Evolutionary conservation across 805 yeast species (phyloP), one percentile per base, ranked within the genome.

Genomic region (Metschnikowia reukaufii): DNA sequence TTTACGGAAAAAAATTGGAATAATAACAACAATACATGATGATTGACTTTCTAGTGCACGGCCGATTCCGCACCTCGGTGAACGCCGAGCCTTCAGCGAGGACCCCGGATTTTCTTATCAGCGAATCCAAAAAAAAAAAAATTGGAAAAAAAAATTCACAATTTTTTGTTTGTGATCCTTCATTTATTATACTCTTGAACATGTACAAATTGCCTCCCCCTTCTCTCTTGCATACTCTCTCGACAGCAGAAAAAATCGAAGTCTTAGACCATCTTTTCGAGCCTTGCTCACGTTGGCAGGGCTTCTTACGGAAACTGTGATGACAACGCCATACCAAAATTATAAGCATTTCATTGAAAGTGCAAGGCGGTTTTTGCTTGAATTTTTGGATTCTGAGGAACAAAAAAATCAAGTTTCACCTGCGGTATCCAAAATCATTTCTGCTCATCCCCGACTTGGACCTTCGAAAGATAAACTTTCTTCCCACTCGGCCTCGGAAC

Each of bases 401-500:
- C 54, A 48, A 49, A 58, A 56, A 17, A 59, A 58, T 3, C 58
- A 61, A 16, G 36, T 48, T 4, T 47, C 56, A 4, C 45, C 50
- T 2, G 40, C 33, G n/a, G 62, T 78, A 10, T 58, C 73, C 36
- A 67, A 76, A 33, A 88, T 91, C 47, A 81, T 91, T n/a, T 83
- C 88, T 0, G 96, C 97, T 0, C 97, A 90, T 66, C 97, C 97
- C 15, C 73, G 96, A 46, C 70, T 90, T 15, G 97, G 97, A 0
- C 87, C 86, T 3, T 72, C 82, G 3, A 62, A 63, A 44, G 58
- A 52, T 17, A 73, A 68, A 23, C 70, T 88, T 25, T 84, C 88
- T 6, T 70, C 65, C 4, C 91, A 86, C 58, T 86, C 96, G 1
- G 68, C 74, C 19, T 62, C 67, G 4, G 97, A 90, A 64, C 97